Percentiles rank a stretch among this genome's conserved stretches.
Conservation (phyloP, 139 green algal species). For the Closterium sp. region DNA sequence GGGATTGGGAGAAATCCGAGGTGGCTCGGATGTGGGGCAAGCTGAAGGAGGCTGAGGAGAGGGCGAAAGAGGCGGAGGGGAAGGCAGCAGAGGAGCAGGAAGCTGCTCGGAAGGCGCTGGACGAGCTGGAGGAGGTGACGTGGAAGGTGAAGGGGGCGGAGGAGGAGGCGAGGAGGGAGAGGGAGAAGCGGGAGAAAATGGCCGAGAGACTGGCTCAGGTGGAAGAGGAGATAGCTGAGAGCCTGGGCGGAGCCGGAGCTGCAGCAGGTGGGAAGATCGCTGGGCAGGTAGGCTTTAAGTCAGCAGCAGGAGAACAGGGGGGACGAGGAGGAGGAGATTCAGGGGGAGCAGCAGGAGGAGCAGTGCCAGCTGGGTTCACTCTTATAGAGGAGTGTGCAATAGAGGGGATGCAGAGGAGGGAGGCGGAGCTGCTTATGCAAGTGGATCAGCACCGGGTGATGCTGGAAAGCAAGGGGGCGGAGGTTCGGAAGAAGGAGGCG, state of each 20-base stretch:
- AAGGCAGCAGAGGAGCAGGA: not conserved
- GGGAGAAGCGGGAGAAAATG: not conserved
- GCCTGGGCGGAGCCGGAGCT: not conserved
- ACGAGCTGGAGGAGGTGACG: not conserved
- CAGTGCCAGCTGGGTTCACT: not conserved
- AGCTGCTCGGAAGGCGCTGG: not conserved
- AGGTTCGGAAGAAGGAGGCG: not conserved
- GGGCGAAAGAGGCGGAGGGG: not conserved
- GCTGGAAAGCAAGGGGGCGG: not conserved
- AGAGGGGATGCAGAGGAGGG: not conserved
- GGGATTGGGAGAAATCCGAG: not conserved
- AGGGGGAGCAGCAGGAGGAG: not conserved
- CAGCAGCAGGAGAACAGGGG: not conserved
- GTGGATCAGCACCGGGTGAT: not conserved
- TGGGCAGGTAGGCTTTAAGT: not conserved
- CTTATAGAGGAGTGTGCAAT: not conserved
- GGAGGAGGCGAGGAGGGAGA: not conserved
- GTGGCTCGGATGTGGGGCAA: not conserved
- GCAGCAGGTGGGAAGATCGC: not conserved
- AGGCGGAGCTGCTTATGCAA: not conserved
- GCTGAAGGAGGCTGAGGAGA: not conserved
- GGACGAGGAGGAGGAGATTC: not conserved
- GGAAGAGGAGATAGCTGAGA: not conserved
- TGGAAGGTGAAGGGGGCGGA: not conserved
- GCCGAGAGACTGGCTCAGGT: not conserved